phyloP scores from a whole-genome alignment of 2,329 filamentous ascomycete genomes.

The Pestalotiopsis sp. region DNA sequence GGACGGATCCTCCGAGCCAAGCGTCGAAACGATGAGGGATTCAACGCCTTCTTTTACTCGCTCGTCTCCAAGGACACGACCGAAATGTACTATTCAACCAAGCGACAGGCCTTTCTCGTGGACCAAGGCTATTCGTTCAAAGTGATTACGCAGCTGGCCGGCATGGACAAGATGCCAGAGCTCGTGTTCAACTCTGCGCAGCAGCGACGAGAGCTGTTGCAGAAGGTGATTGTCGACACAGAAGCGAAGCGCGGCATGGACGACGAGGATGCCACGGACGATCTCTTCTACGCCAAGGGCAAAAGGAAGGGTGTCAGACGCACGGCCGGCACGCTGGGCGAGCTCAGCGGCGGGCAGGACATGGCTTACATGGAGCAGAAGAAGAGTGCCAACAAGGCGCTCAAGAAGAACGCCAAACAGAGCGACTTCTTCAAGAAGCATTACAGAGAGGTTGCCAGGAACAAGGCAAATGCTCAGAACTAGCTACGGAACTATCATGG shows the following conservation, averaged over 20 bases:
- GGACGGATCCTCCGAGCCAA: slow-evolving; percentile 95
- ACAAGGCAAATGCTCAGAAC: slow-evolving; percentile 29
- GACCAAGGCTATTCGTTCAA: slow-evolving; percentile 99
- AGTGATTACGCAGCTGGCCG: slow-evolving; percentile 93
- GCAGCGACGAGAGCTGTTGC: slow-evolving; percentile 83
- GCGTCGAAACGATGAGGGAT: slow-evolving; percentile 93
- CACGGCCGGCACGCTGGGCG: slow-evolving; percentile 82
- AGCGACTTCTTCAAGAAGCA: slow-evolving; percentile 70
- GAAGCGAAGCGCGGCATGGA: slow-evolving; percentile 66
- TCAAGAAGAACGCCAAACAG: slow-evolving; percentile 63
- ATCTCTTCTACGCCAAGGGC: slow-evolving; percentile 37
- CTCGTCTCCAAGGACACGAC: slow-evolving; percentile 96
- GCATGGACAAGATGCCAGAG: slow-evolving; percentile 81
- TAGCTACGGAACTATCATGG: not conserved
- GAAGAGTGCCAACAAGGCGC: slow-evolving; percentile 68
- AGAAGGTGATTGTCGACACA: slow-evolving; percentile 87
- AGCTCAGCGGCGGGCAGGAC: slow-evolving; percentile 87
- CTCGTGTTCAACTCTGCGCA: slow-evolving; percentile 78
- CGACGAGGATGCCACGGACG: slow-evolving; percentile 65
- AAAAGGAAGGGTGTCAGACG: slow-evolving; percentile 68
- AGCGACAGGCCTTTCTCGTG: slow-evolving; percentile 93
- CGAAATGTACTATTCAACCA: slow-evolving; percentile 97
- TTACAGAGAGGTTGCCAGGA: slow-evolving; percentile 61
- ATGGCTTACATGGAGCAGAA: slow-evolving; percentile 96
- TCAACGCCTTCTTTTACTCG: slow-evolving; percentile 99